Conservation (phyloP, 495 filamentous ascomycete species). For the Cercophora scortea region DNA sequence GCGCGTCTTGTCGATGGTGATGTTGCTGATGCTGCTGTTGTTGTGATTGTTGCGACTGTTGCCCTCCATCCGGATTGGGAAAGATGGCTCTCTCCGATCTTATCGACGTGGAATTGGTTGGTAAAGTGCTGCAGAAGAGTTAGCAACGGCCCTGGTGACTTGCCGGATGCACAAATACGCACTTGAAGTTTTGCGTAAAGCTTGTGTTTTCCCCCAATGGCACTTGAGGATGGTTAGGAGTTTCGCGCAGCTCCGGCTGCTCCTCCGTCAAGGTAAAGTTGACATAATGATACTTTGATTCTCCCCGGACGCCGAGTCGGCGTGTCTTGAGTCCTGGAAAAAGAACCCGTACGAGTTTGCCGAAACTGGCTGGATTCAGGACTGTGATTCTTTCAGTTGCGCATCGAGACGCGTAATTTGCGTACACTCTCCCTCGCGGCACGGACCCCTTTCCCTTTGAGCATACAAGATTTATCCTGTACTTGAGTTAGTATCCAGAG, state of each 20-base stretch:
- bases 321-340: constrained; percentile 92
- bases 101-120: constrained; percentile 19
- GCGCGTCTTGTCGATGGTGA: neutral
- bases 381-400: constrained; percentile 87
- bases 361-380: constrained; percentile 92
- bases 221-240: constrained; percentile 23
- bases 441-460: constrained; percentile 75
- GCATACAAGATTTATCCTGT: constrained; percentile 78
- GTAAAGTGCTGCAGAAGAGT: constrained; percentile 14
- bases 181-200: constrained; percentile 37
- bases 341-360: constrained; percentile 90
- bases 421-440: constrained; percentile 84
- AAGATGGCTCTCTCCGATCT: constrained; percentile 55
- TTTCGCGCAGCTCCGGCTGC: constrained; percentile 38
- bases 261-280: constrained; percentile 69
- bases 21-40: no score
- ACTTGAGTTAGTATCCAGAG: constrained; percentile 5
- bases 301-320: constrained; percentile 83
- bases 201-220: constrained; percentile 28
- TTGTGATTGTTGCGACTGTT: constrained; percentile 16
- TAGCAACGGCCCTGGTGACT: no score
- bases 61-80: constrained; percentile 49
- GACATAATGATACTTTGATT: constrained; percentile 98
- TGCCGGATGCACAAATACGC: constrained; percentile 1
- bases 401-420: constrained; percentile 84